These are phyloP conservation scores for Bryum argenteum DNA, from an alignment of 225 moss, liverwort and hornwort species.

Conservation along the genomic window DNA sequence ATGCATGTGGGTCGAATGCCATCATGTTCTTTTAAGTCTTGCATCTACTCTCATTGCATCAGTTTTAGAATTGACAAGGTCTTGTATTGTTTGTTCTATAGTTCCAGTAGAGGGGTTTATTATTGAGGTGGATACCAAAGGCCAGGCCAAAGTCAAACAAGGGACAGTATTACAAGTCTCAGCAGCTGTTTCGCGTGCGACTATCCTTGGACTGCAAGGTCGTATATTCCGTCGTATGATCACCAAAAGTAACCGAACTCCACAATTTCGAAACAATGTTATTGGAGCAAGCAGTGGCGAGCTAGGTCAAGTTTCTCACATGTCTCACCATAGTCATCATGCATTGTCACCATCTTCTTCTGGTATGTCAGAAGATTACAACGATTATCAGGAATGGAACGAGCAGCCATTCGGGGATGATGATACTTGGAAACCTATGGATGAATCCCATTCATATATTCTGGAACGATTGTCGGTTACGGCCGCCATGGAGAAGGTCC, in stretches of 20 bases:
- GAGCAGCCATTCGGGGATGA: constrained; percentile 44
- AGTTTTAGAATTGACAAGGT: constrained; percentile 20
- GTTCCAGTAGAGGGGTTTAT: constrained; percentile 79
- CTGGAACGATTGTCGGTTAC: constrained; percentile 71
- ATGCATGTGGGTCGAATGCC: constrained; percentile 12
- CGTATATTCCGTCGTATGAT: constrained; percentile 58
- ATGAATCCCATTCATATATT: constrained; percentile 75
- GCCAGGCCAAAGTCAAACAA: constrained; percentile 60
- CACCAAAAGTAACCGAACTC: constrained; percentile 55
- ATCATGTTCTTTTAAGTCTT: neutral
- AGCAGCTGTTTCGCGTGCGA: constrained; percentile 60
- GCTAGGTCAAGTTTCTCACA: constrained; percentile 26
- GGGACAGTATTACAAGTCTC: constrained; percentile 49
- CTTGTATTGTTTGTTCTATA: constrained; percentile 38
- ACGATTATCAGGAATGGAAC: constrained; percentile 47
- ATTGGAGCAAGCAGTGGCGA: constrained; percentile 39
- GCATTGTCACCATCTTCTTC: constrained; percentile 52
- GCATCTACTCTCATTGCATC: constrained; percentile 9
- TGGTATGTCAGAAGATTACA: constrained; percentile 49
- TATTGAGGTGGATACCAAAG: constrained; percentile 76
- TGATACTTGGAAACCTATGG: constrained; percentile 61
- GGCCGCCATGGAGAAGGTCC: constrained; percentile 66
- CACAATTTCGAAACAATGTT: constrained; percentile 74
- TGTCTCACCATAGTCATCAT: constrained; percentile 35
- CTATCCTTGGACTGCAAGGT: constrained; percentile 79